These are phyloP conservation scores for Rhipidocladum racemiflorum DNA, from an alignment of 176 grass and related monocot species.

Conservation along the genomic window DNA sequence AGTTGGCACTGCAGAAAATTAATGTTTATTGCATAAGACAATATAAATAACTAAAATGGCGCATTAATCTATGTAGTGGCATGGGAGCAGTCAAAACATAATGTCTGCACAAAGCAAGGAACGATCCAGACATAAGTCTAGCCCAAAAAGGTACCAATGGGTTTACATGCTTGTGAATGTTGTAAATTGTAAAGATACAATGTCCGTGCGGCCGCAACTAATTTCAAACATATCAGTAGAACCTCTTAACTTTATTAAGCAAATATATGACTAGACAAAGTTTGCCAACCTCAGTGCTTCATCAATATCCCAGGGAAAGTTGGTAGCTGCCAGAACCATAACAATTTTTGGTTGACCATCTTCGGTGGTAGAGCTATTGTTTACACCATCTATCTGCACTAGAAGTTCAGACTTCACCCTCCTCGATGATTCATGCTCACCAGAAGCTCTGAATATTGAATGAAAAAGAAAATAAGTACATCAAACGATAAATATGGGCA, in stretches of 20 bases:
- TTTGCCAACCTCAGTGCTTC: constrained; percentile 78
- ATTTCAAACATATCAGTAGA: background rate
- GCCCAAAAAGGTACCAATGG: background rate
- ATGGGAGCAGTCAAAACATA: constrained; percentile 18
- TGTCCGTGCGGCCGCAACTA: background rate
- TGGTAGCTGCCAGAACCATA: constrained; percentile 94
- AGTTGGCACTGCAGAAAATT: background rate
- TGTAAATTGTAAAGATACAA: background rate
- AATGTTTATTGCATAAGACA: background rate
- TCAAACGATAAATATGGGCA: constrained; percentile 1
- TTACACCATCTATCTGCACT: constrained; percentile 97
- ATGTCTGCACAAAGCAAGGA: background rate
- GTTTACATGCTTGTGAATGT: background rate
- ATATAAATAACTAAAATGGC: background rate
- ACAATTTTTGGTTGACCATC: constrained; percentile 92
- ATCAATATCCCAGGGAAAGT: constrained; percentile 99
- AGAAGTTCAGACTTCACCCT: constrained; percentile 98
- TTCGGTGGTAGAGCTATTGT: constrained; percentile 77
- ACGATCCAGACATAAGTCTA: background rate
- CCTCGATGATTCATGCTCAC: constrained; percentile 98
- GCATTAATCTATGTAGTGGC: background rate
- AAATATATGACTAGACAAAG: constrained; percentile 14
- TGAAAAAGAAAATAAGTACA: constrained; percentile 23
- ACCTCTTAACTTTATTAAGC: constrained; percentile 19
- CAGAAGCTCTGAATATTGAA: constrained; percentile 63